A percentile compares a stretch with the other conserved stretches of the same genome.
These are phyloP conservation scores for Achaetomiella virescens DNA, from an alignment of 495 filamentous ascomycete genomes.

Conservation along the genomic window DNA sequence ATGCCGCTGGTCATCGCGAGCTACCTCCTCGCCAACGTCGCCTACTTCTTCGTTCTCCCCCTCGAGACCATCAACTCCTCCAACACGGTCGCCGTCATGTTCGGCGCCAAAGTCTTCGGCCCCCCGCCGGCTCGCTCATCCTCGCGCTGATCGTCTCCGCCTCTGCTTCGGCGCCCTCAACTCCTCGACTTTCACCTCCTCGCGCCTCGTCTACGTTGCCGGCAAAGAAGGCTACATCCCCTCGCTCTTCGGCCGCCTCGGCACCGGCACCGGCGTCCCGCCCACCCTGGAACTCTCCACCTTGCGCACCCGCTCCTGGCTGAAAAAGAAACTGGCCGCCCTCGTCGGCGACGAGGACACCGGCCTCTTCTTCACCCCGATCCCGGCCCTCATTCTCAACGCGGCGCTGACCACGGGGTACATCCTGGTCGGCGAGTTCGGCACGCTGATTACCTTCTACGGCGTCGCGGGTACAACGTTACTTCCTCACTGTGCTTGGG, in stretches of 20 bases:
- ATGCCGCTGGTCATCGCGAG: constrained; percentile 89
- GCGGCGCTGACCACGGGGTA: constrained; percentile 63
- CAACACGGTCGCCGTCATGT: constrained; percentile 92
- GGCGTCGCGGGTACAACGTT: constrained; percentile 98
- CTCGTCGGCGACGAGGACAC: constrained; percentile 57
- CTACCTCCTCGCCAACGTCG: constrained; percentile 84
- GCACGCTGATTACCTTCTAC: constrained; percentile 89
- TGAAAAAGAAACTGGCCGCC: constrained; percentile 48
- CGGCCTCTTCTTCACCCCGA: constrained; percentile 75
- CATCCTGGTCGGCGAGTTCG: constrained; percentile 81
- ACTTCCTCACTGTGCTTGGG: constrained; percentile 91
- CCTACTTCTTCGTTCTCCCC: constrained; percentile 95
- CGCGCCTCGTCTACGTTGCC: constrained; percentile 86
- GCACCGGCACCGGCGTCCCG: constrained; percentile 44
- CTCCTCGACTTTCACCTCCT: constrained; percentile 87
- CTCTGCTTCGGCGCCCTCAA: constrained; percentile 89
- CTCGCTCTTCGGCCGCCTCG: constrained; percentile 72
- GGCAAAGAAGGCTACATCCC: constrained; percentile 95
- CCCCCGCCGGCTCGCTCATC: constrained; percentile 69
- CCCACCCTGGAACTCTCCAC: constrained; percentile 33
- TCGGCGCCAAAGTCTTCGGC: constrained; percentile 86
- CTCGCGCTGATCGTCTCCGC: constrained; percentile 85
- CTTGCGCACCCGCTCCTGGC: constrained; percentile 53
- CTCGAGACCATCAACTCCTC: constrained; percentile 67
- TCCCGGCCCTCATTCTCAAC: constrained; percentile 84